A percentile compares a stretch with the other conserved stretches of the same genome.
These are phyloP conservation scores for Flaveria trinervia DNA, from an alignment of 129 eudicot species.

Conservation along the genomic window DNA sequence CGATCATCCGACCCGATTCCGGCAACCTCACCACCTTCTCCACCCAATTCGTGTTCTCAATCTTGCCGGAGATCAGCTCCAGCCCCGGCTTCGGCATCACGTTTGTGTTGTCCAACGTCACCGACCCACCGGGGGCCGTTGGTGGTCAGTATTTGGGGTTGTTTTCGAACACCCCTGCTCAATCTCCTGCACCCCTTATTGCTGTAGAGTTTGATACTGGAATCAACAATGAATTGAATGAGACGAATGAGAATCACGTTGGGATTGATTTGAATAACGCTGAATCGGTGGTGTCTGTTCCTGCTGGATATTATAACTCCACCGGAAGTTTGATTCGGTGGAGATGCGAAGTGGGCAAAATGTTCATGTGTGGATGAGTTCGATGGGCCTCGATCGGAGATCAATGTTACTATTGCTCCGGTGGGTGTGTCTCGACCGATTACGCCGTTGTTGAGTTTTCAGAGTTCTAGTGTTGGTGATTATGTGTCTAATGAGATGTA, in stretches of 20 bases:
- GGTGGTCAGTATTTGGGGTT: constrained; percentile 70
- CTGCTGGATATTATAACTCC: constrained; percentile 52
- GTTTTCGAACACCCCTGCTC: constrained; percentile 30
- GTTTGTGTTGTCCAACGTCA: constrained; percentile 51
- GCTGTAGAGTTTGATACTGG: constrained; percentile 79
- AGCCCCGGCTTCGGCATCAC: constrained; percentile 76
- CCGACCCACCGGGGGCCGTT: constrained; percentile 45
- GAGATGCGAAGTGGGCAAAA: constrained; percentile 66
- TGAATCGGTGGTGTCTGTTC: constrained; percentile 31
- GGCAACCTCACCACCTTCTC: constrained; percentile 46
- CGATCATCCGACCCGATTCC: constrained; percentile 34
- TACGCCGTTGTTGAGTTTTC: constrained; percentile 41
- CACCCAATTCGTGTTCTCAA: constrained; percentile 66
- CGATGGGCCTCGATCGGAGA: constrained; percentile 46
- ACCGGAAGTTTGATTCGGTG: constrained; percentile 40
- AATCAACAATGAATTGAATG: constrained; percentile 51
- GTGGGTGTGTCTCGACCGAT: constrained; percentile 51
- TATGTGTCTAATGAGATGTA: constrained; percentile 53
- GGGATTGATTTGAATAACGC: constrained; percentile 61
- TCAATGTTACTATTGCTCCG: constrained; percentile 70
- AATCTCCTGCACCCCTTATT: constrained; percentile 44
- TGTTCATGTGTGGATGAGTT: constrained; percentile 74
- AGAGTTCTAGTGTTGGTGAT: constrained; percentile 31
- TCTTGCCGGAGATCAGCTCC: constrained; percentile 49
- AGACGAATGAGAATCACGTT: constrained; percentile 57